phyloP scores from a whole-genome alignment of 164 flowering plant species.

The Tetracentron sinense region DNA sequence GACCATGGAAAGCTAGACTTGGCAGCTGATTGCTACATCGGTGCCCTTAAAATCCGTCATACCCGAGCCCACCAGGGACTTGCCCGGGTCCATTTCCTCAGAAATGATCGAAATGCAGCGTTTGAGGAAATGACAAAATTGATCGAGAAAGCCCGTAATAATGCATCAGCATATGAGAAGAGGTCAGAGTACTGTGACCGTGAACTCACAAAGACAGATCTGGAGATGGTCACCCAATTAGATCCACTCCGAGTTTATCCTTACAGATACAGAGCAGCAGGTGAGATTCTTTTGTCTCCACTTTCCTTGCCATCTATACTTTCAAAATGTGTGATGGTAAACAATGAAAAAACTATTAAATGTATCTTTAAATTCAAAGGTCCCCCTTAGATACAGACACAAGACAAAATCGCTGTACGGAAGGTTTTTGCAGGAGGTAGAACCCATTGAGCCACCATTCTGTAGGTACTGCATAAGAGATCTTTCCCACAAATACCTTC shows the following conservation, averaged over 20 bases:
- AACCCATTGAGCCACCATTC: too few species aligned
- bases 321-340: not conserved
- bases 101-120: constrained; percentile 70
- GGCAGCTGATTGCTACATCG: constrained; percentile 94
- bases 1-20: constrained; percentile 72
- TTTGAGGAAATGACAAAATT: constrained; percentile 90
- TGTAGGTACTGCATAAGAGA: too few species aligned
- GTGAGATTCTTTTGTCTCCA: constrained; percentile 30
- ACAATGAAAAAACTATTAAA: too few species aligned
- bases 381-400: too few species aligned
- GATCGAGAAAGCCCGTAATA: constrained; percentile 82
- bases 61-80: constrained; percentile 98
- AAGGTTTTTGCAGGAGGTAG: too few species aligned
- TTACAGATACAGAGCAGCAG: constrained; percentile 98
- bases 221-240: constrained; percentile 82
- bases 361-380: not conserved
- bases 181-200: constrained; percentile 97
- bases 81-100: constrained; percentile 87
- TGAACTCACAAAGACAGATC: constrained; percentile 77
- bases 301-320: not conserved
- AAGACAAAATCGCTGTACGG: too few species aligned
- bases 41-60: constrained; percentile 87
- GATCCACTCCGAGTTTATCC: constrained; percentile 97
- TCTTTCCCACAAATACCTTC: too few species aligned
- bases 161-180: constrained; percentile 98